Base-by-base conservation (phyloP, 1,139 yeast species). In the Kurtzmaniella quercitrusa region DNA sequence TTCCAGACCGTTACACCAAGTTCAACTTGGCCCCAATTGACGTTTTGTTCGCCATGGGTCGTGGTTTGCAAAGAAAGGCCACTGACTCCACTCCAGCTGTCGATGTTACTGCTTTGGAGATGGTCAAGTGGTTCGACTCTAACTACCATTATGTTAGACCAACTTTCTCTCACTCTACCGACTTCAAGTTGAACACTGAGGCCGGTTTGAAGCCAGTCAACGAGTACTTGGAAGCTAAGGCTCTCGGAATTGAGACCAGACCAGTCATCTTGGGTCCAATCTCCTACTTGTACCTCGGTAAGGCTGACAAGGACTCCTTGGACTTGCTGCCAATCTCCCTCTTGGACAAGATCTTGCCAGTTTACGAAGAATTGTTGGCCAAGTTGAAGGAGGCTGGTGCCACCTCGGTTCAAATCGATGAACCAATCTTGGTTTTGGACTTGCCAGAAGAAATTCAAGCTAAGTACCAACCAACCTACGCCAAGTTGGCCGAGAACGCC, bases 101-200 rank as follows among this genome's bases (percentile, higher is more conserved):
- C 57, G 98, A 94, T 71, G 98, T 93, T 50, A 93, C 98, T 54
- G 98, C 98, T 59, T 81, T 88, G 71, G 98, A 93, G 82, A 93
- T 93, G 98, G 98, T 93, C 60, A 93, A 93, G 80, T 93, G 98
- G 98, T 93, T 93, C 59, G 98, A 93, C 74, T 87, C 98, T 52
- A 93, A 93, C 88, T 93, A 93, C 87, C 98, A 93, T 74, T 94
- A 93, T 70, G 98, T 93, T 63, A 88, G 98, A 81, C 98, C 98
- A 72, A 94, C 98, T 57, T 88, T 93, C 76, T 88, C 96, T 46
- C 84, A 89, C 80, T 80, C 89, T 56, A 93, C 98, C 53, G 83
- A 84, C 60, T 94, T 93, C 87, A 91, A 93, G 80, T 86, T 93
- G 69, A 88, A 84, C 72, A 51, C 67, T 46, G 65, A 59, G 41